These are phyloP conservation scores for Pleodorina starrii DNA, from an alignment of 139 green algal genomes.

Conservation along the genomic window DNA sequence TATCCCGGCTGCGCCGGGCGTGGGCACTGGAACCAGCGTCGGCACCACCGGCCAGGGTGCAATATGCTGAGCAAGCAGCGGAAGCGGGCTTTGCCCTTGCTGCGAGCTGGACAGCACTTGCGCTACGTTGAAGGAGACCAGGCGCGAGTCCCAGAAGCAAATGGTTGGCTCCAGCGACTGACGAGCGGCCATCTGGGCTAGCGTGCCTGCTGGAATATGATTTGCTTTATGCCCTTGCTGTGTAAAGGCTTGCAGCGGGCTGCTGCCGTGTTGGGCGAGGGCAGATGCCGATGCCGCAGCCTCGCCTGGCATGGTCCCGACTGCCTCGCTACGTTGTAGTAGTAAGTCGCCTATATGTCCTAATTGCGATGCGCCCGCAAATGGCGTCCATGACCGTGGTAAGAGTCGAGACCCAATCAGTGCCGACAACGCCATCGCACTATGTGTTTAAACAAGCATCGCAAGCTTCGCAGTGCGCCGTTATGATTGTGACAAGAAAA, in stretches of 20 bases:
- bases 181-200: not conserved
- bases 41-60: not conserved
- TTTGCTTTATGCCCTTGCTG: too few species aligned
- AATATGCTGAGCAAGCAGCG: not conserved
- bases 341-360: not conserved
- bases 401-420: not conserved
- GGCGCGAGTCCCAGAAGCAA: conserved; percentile 20
- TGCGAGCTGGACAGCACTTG: not conserved
- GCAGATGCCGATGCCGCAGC: not conserved
- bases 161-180: not conserved
- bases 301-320: not conserved
- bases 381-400: conserved; percentile 4
- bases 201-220: too few species aligned
- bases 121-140: conserved; percentile 11
- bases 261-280: too few species aligned
- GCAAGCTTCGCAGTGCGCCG: too few species aligned
- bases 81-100: not conserved
- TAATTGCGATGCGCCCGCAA: not conserved
- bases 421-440: not conserved
- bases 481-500: too few species aligned
- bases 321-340: not conserved
- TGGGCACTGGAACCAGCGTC: not conserved
- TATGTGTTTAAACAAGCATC: not conserved
- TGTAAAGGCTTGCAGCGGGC: too few species aligned
- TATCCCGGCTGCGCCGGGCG: not conserved